Evolutionary conservation across 1,284 basidiomycete genomes (phyloP).

Genomic region (Ceratobasidium sp.): DNA sequence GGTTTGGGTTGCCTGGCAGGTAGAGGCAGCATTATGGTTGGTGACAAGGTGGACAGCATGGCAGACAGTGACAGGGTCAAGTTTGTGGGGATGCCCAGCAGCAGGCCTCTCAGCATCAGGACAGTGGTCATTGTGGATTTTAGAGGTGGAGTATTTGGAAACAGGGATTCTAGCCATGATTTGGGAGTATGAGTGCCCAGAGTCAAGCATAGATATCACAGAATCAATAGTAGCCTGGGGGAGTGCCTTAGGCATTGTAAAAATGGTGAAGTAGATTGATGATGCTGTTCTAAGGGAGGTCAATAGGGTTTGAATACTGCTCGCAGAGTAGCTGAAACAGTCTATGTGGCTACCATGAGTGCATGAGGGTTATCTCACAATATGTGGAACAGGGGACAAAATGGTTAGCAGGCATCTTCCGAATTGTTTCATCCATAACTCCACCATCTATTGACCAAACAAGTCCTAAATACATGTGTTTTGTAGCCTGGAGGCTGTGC

Average conservation of each 20-base stretch:
- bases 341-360: too few relatives aligned
- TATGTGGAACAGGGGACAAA: neutral
- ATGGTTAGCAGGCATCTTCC: too few relatives aligned
- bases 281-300: too few relatives aligned
- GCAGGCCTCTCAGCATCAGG: too few relatives aligned
- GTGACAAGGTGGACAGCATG: slow-evolving; percentile 32
- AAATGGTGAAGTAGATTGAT: too few relatives aligned
- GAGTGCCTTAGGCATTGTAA: slow-evolving; percentile 30
- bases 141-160: too few relatives aligned
- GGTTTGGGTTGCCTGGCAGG: slow-evolving; percentile 2
- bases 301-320: too few relatives aligned
- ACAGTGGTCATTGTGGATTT: too few relatives aligned
- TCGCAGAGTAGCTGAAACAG: too few relatives aligned
- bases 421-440: slow-evolving; percentile 4
- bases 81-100: slow-evolving; percentile 21
- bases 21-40: neutral
- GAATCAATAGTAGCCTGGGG: neutral
- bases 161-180: slow-evolving; percentile 7
- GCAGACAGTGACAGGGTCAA: neutral
- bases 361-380: too few relatives aligned
- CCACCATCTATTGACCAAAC: neutral
- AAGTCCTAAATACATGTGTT: neutral
- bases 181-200: slow-evolving; percentile 4
- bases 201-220: slow-evolving; percentile 13
- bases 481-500: neutral